phyloP scores from a whole-genome alignment of 2,329 filamentous ascomycete species.

The Beauveria rudraprayagi region DNA sequence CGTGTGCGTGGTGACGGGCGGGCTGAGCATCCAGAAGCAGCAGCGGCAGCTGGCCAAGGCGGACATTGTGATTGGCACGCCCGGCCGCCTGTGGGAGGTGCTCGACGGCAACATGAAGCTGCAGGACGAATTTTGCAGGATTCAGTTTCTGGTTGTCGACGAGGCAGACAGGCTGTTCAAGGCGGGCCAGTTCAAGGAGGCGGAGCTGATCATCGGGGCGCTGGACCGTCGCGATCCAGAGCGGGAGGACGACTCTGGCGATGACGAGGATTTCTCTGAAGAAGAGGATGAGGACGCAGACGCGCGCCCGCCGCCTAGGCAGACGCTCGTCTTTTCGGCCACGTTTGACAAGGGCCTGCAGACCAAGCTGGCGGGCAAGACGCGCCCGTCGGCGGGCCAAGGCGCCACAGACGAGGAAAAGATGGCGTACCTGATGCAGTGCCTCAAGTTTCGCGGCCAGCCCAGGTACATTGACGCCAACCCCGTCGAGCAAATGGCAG shows the following conservation, averaged over 20 bases:
- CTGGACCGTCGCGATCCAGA: constrained; percentile 66
- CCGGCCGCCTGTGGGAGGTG: constrained; percentile 90
- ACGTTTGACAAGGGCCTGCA: constrained; percentile 90
- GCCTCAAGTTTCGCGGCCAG: constrained; percentile 77
- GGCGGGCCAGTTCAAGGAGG: constrained; percentile 91
- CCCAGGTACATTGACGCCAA: constrained; percentile 92
- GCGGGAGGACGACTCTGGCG: constrained; percentile 34
- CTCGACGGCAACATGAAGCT: constrained; percentile 67
- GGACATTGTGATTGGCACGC: constrained; percentile 89
- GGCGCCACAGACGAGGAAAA: constrained; percentile 60
- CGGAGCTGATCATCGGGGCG: constrained; percentile 76
- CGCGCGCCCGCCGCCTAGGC: constrained; percentile 25
- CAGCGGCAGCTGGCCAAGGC: constrained; percentile 74
- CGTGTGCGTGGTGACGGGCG: constrained; percentile 85
- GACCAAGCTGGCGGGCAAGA: constrained; percentile 79
- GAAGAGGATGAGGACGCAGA: constrained; percentile 34
- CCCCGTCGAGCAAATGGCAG: constrained; percentile 80
- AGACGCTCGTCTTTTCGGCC: constrained; percentile 93
- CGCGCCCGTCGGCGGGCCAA: constrained; percentile 41
- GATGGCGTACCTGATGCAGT: constrained; percentile 87
- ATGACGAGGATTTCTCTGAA: constrained; percentile 27
- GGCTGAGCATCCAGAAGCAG: constrained; percentile 90
- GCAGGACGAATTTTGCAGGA: constrained; percentile 60
- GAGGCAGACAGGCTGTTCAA: constrained; percentile 89
- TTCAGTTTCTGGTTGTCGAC: constrained; percentile 81